These are phyloP conservation scores for Phoma sp. DNA, from an alignment of 2,329 filamentous ascomycete genomes.

Conservation along the genomic window DNA sequence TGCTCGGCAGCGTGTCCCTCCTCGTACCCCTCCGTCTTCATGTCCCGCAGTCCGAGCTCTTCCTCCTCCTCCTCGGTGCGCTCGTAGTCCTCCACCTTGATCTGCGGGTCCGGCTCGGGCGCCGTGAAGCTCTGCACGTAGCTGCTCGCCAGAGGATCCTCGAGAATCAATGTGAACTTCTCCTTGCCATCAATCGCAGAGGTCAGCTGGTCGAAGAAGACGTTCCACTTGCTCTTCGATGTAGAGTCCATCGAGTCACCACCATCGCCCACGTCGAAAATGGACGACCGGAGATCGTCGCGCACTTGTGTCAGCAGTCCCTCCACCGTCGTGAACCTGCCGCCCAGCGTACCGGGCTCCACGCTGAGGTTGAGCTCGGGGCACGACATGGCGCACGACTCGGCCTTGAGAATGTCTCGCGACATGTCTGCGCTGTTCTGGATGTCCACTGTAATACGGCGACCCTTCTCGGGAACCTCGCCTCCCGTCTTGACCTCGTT, in stretches of 20 bases:
- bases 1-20: conserved; percentile 48
- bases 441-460: conserved; percentile 80
- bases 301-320: conserved; percentile 91
- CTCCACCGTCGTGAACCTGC: conserved; percentile 96
- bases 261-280: conserved; percentile 78
- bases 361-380: conserved; percentile 86
- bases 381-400: conserved; percentile 86
- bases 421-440: conserved; percentile 74
- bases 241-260: conserved; percentile 77
- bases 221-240: conserved; percentile 75
- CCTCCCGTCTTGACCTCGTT: conserved; percentile 99
- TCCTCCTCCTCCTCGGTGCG: conserved; percentile 93
- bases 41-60: conserved; percentile 86
- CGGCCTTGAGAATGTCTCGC: conserved; percentile 94
- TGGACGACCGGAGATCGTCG: conserved; percentile 84
- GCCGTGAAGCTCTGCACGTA: conserved; percentile 88
- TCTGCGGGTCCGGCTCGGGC: conserved; percentile 82
- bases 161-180: conserved; percentile 81
- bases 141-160: conserved; percentile 88
- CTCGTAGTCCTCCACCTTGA: conserved; percentile 81
- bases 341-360: conserved; percentile 91
- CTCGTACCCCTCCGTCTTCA: conserved; percentile 90
- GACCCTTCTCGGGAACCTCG: conserved; percentile 84
- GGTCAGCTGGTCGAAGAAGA: conserved; percentile 80
- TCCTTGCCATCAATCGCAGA: conserved; percentile 79